A percentile compares a stretch with the other conserved stretches of the same genome.
Evolutionary conservation across 345 rosid genomes (phyloP).

Genomic region (Syzygium aromaticum): DNA sequence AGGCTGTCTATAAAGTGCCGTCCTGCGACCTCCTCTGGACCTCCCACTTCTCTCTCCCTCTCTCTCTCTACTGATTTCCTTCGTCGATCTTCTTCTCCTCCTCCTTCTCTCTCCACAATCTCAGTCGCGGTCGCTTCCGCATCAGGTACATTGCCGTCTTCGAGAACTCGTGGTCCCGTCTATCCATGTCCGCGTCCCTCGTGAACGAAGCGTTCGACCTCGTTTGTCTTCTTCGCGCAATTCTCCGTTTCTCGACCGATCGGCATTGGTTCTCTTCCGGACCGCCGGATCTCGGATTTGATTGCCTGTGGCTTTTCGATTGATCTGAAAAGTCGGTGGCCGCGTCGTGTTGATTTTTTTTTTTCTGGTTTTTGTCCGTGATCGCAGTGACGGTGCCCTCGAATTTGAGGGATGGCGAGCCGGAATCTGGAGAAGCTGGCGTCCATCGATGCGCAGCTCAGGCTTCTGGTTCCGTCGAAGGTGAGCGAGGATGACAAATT

Average conservation of each 20-base stretch:
- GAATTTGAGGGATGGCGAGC: slow-evolving; percentile 28
- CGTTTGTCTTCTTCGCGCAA: too few species aligned
- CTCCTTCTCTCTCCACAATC: neutral
- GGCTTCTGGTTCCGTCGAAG: slow-evolving; percentile 70
- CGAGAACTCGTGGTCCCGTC: neutral
- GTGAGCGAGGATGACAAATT: slow-evolving; percentile 96
- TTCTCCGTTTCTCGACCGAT: neutral
- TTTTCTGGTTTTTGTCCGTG: neutral
- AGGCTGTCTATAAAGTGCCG: neutral
- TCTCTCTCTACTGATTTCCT: neutral
- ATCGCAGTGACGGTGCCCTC: neutral
- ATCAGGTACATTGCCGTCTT: neutral
- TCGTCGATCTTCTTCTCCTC: neutral
- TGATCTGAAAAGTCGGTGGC: neutral
- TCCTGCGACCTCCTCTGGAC: neutral
- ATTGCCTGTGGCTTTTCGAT: neutral
- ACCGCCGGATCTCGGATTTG: neutral
- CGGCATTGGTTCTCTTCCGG: neutral
- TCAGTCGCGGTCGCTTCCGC: neutral
- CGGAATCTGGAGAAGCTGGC: slow-evolving; percentile 82
- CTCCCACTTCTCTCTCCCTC: neutral
- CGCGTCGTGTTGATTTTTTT: neutral
- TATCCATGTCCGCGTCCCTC: neutral
- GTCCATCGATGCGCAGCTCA: slow-evolving; percentile 92
- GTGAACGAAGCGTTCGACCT: neutral